Base-by-base conservation (phyloP, 768 basidiomycete genomes). In the Xerocomellus amylosporus region DNA sequence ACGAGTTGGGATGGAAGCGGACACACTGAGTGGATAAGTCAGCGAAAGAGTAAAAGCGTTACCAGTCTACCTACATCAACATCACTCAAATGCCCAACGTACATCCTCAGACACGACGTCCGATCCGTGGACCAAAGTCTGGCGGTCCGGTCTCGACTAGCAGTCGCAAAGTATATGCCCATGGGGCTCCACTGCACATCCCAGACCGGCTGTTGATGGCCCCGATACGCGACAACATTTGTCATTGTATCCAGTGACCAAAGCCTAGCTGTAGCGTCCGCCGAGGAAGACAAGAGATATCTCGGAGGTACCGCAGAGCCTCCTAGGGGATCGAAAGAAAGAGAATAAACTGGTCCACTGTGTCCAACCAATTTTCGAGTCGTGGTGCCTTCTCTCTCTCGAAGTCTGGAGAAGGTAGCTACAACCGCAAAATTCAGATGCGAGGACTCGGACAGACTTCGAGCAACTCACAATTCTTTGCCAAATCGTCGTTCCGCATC, bases 151-250 rank as follows among this genome's bases (percentile, higher is more conserved):
- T 99, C 97, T 49, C 97, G 77, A 63, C 94, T 95, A 17, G 85
- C 95, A 17, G 91, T 96, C 8, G 97, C 96, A 70, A 99, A 99
- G 74, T 99, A 98, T n/a, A 95, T 84, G 5, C 97, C 95, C 78
- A 93, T 86, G 10, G 97, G 96, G 64, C 92, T 95, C 97, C 97
- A 99, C 68, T 98, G 88, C 13, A 96, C 94, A 63, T 98, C 97
- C 97, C 97, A 99, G 1, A 99, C 87, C 0, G 97, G 94, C 70
- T 97, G 95, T 67, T 95, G 88, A 63, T 99, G 97, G 0, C 97
- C 96, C 33, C 93, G 82, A 67, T 94, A 99, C 7, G 88, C 94
- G 19, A 94, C 94, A 10, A 98, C 74, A 63, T 97, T 97, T 15
- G 90, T 83, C 80, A 93, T 85, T 1, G 96, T 97, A 58, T 98